Evolutionary conservation across 1,284 basidiomycete species (phyloP), one percentile per base, ranked within the genome.

Genomic region (Austroboletus novae-zelandiae): DNA sequence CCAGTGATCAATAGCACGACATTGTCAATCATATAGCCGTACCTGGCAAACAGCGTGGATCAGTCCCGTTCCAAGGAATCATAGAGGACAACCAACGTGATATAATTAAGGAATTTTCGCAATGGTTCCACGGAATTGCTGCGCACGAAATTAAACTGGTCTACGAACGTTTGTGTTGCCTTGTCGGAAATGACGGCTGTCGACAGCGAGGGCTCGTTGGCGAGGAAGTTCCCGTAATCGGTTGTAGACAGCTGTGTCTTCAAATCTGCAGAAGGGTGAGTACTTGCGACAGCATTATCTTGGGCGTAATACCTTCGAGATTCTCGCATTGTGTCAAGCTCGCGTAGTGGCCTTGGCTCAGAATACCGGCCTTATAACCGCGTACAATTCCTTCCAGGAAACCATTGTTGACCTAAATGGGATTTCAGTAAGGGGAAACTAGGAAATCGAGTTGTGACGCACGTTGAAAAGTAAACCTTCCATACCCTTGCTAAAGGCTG

Each of bases 11-110:
- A 81, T 45, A 99, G 80, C 56, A 99, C 89, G 65, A 99, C 92
- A 69, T 99, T 99, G 83, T 99, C 97, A 65, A 99, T 99, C 97
- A 99, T 99, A 75, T 99, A 99, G 27, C 86, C 92, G 68, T 97
- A 97, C 40, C 92, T 94, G 47, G 31, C 17, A 15, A 29, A 45
- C 32, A 18, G 40, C 45, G 34, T 30, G 6, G 25, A 56, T 57
- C 40, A 55, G 49, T 45, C 44, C 27, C n/a, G 44, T 31, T 35
- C 39, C 40, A 40, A 20, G 23, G 23, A 40, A 57, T 45, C 47
- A 46, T 32, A 34, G 30, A 49, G 36, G 54, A 54, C 45, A 43
- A 80, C 83, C 51, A 67, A 90, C 83, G 95, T 99, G 72, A 99
- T 92, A 71, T 98, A 99, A 68, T 99, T 97, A 57, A 99, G 76